Evolutionary conservation across 2,329 filamentous ascomycete genomes (phyloP), one percentile per base, ranked within the genome.

Genomic region (Dothistroma pini): DNA sequence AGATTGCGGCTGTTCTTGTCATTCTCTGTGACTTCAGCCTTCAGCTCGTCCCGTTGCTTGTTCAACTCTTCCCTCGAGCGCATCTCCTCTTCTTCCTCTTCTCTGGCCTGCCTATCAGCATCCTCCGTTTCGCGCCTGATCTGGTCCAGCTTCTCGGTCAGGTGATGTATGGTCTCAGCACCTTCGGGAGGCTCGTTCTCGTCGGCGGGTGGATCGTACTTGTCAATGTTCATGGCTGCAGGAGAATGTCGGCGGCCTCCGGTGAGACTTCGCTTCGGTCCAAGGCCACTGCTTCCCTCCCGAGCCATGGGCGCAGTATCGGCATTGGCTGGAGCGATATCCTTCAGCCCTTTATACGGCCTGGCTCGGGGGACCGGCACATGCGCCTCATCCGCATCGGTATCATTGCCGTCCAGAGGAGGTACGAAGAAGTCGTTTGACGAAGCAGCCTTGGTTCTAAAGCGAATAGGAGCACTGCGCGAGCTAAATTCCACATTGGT

Each of bases 401-500:
- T 65, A 19, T 74, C 67, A 14, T 72, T 70, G 21, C 60, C 62
- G 29, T 72, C 68, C 25, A 64, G 44, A 29, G 60, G 49, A 38
- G 74, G 38, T 68, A 52, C 68, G 66, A 78, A 80, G 65, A 75
- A 80, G 61, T 81, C 78, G 41, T 72, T 74, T 2, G 78, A 77
- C 21, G 72, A 70, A 52, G 76, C 72, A 31, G 75, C 70, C 59
- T 79, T 77, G 19, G 95, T 97, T 69, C 89, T 86, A 58, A 99
- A 81, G 58, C 95, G 89, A 65, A 97, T 87, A 41, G 96, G 86
- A 5, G 86, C 83, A 74, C 95, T 97, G 41, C 91, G 89, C 0
- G 93, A 91, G 72, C 96, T 91, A 70, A 97, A 97, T 75, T 95
- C 96, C 68, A 93, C 91, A 32, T 89, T 86, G 54, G 93, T 96